Percentiles rank a stretch among this genome's conserved stretches.
phyloP scores from a whole-genome alignment of 2,329 filamentous ascomycete genomes.

The Pseudopyrenochaeta lycopersici region DNA sequence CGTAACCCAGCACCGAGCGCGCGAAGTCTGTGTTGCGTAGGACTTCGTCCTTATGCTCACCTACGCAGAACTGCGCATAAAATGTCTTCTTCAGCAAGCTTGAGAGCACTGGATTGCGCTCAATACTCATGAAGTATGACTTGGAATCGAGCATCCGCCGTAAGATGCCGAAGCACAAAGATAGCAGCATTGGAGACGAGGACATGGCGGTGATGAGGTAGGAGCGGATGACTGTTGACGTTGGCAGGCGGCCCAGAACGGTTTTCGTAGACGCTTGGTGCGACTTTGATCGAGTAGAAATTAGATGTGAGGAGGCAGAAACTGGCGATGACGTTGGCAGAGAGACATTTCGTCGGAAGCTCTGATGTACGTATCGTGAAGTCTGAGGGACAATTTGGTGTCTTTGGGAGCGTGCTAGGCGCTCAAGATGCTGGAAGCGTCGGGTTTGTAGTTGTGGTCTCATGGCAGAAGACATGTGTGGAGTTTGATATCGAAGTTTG shows the following conservation, averaged over 20 bases:
- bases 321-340: constrained; percentile 29
- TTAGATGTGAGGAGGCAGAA: constrained; percentile 21
- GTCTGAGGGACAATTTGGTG: constrained; percentile 27
- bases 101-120: constrained; percentile 76
- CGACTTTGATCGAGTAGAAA: constrained; percentile 22
- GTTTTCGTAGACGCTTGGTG: constrained; percentile 23
- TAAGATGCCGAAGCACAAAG: constrained; percentile 74
- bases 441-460: constrained; percentile 29
- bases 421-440: constrained; percentile 34
- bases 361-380: constrained; percentile 42
- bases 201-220: constrained; percentile 75
- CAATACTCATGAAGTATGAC: constrained; percentile 73
- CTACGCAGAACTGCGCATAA: constrained; percentile 91
- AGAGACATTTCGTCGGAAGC: constrained; percentile 41
- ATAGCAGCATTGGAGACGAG: constrained; percentile 73
- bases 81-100: constrained; percentile 81
- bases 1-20: constrained; percentile 79
- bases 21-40: constrained; percentile 66
- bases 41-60: constrained; percentile 76
- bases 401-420: constrained; percentile 28
- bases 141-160: constrained; percentile 74
- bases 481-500: not conserved
- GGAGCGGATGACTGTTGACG: constrained; percentile 73
- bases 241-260: constrained; percentile 71
- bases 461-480: constrained; percentile 21